Evolutionary conservation across 2,329 filamentous ascomycete genomes (phyloP).

Genomic region (Cercospora berteroae): DNA sequence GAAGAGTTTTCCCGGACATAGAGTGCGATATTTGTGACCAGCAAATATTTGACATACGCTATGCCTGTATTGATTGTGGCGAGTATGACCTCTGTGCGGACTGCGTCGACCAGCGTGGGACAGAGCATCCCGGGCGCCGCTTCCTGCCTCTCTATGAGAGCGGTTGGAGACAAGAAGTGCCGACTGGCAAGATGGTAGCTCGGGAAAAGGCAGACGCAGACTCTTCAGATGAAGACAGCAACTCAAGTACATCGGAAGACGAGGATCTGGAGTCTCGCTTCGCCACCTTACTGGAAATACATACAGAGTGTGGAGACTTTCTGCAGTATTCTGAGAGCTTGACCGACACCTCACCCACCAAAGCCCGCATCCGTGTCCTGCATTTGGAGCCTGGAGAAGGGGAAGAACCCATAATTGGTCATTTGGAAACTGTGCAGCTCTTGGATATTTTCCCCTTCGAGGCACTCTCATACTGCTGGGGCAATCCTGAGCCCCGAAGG

Average conservation of each 20-base stretch:
- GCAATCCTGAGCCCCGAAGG: not conserved
- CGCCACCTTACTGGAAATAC: not conserved
- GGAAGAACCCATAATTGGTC: not conserved
- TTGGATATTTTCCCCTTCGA: not conserved
- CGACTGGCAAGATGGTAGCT: not conserved
- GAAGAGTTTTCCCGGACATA: not conserved
- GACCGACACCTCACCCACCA: not conserved
- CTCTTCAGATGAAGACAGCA: not conserved
- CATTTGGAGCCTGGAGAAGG: conserved; percentile 1
- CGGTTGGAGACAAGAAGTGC: not conserved
- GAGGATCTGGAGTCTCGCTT: not conserved
- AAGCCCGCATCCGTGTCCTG: conserved; percentile 1
- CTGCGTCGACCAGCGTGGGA: not conserved
- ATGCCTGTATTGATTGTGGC: conserved; percentile 7
- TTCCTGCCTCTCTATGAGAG: not conserved
- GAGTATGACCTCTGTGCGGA: conserved; percentile 10
- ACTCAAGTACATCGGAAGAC: not conserved
- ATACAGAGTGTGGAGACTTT: not conserved
- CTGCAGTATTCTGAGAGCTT: not conserved
- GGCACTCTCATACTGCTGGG: conserved; percentile 13
- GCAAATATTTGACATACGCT: not conserved
- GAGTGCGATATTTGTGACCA: not conserved
- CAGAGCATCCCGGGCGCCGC: not conserved
- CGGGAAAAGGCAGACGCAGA: not conserved
- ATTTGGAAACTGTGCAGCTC: conserved; percentile 2